phyloP scores from a whole-genome alignment of 129 eudicot species.

The Erigeron canadensis region DNA sequence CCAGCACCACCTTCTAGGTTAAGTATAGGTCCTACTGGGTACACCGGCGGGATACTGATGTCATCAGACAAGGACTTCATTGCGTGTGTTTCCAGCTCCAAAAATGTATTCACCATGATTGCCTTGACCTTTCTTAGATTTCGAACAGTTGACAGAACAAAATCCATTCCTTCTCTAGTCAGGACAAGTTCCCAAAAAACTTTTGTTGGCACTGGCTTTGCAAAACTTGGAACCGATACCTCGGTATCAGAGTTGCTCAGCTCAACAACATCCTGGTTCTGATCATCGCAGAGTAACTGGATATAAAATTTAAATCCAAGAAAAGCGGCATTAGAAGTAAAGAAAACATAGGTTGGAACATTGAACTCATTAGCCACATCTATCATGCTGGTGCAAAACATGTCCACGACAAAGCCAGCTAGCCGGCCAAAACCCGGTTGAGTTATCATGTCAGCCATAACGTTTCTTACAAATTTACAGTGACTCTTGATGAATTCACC shows the following conservation, averaged over 20 bases:
- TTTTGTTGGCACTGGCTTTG: conserved; percentile 4
- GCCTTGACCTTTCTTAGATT: conserved; percentile 20
- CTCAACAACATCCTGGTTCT: background rate
- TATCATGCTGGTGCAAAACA: conserved; percentile 24
- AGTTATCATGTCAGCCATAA: conserved; percentile 19
- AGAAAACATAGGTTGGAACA: conserved; percentile 28
- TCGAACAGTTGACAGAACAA: background rate
- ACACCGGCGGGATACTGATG: conserved; percentile 24
- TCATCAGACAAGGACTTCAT: conserved; percentile 14
- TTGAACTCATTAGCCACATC: conserved; percentile 33
- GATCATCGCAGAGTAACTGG: conserved; percentile 10
- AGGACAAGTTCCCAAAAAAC: background rate
- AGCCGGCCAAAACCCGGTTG: background rate
- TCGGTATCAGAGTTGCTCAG: conserved; percentile 4
- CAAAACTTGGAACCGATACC: background rate
- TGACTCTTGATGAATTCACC: conserved; percentile 26
- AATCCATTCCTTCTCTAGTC: background rate
- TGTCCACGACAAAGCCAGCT: conserved; percentile 22
- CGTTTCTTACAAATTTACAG: conserved; percentile 19
- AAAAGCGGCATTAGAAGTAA: conserved; percentile 23
- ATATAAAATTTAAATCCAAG: conserved; percentile 14
- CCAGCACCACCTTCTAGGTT: conserved; percentile 20
- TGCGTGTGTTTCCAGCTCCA: conserved; percentile 25
- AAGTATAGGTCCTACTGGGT: conserved; percentile 42
- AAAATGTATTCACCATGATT: conserved; percentile 29